phyloP scores from a whole-genome alignment of 2,329 filamentous ascomycete genomes.

The Aspergillus bombycis region DNA sequence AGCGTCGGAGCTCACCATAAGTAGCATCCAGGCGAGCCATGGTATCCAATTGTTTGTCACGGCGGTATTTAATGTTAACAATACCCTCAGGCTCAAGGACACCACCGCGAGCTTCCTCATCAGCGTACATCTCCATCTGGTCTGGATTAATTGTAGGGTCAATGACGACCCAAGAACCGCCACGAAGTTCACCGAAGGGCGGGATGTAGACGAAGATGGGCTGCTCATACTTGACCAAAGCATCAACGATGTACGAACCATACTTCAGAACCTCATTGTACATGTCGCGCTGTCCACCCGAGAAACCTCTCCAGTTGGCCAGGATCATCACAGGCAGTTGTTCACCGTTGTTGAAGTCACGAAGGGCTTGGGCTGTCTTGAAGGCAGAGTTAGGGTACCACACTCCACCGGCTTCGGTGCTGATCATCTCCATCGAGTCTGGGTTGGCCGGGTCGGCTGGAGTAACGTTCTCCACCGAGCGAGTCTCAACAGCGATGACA shows the following conservation, averaged over 20 bases:
- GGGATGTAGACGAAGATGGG: constrained; percentile 99
- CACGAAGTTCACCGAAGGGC: constrained; percentile 92
- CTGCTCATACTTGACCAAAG: constrained; percentile 97
- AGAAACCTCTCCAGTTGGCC: constrained; percentile 99
- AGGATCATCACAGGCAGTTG: constrained; percentile 98
- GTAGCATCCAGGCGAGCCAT: constrained; percentile 90
- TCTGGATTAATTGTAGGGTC: constrained; percentile 97
- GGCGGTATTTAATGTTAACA: constrained; percentile 97
- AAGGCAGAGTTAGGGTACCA: constrained; percentile 99
- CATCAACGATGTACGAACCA: constrained; percentile 97
- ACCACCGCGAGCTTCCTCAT: constrained; percentile 91
- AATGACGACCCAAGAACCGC: constrained; percentile 98
- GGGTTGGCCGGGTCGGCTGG: constrained; percentile 97
- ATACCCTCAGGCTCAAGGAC: constrained; percentile 98
- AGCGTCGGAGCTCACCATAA: constrained; percentile 82
- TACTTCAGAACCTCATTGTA: constrained; percentile 99
- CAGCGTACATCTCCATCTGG: constrained; percentile 99
- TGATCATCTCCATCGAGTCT: constrained; percentile 94
- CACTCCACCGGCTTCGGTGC: constrained; percentile 93
- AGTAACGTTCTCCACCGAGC: constrained; percentile 93
- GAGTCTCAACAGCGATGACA: constrained; percentile 96
- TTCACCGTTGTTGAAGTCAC: constrained; percentile 98
- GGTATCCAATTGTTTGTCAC: constrained; percentile 94
- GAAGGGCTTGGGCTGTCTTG: constrained; percentile 99
- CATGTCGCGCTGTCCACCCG: constrained; percentile 98